Percentiles rank a stretch among this genome's conserved stretches.
Conservation (phyloP, 768 basidiomycete species). For the Russula abietina region DNA sequence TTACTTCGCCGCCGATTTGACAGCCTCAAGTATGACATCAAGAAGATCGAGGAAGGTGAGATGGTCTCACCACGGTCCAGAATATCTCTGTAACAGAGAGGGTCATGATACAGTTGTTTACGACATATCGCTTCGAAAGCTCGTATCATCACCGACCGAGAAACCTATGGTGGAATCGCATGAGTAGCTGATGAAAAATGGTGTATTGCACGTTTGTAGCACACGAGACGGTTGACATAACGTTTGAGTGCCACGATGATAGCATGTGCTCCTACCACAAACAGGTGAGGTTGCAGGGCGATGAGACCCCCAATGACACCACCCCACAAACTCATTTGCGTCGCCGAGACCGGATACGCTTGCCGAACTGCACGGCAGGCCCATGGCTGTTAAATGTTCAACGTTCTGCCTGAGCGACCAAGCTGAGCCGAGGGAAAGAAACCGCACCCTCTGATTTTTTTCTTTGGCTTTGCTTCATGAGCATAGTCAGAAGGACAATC, state of each 20-base stretch:
- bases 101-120: conserved; percentile 57
- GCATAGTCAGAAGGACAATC: conserved; percentile 53
- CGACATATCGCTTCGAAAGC: conserved; percentile 71
- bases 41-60: conserved; percentile 82
- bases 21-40: conserved; percentile 79
- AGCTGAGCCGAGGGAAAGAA: conserved; percentile 2
- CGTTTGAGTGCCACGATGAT: not conserved
- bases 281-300: not conserved
- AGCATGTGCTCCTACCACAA: not conserved
- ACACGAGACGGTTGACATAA: not conserved
- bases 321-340: conserved; percentile 11
- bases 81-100: conserved; percentile 10
- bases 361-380: conserved; percentile 67
- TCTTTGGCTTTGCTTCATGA: conserved; percentile 61
- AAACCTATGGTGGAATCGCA: conserved; percentile 8
- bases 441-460: conserved; percentile 73
- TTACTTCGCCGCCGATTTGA: conserved; percentile 68
- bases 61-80: not conserved
- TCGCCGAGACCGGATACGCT: conserved; percentile 57
- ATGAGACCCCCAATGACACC: not conserved
- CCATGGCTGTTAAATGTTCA: conserved; percentile 53
- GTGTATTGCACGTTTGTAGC: not conserved
- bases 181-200: conserved; percentile 3
- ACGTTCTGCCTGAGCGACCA: not conserved
- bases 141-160: conserved; percentile 34